phyloP scores from a whole-genome alignment of 768 basidiomycete species.

The Rhodotorula sphaerocarpa region DNA sequence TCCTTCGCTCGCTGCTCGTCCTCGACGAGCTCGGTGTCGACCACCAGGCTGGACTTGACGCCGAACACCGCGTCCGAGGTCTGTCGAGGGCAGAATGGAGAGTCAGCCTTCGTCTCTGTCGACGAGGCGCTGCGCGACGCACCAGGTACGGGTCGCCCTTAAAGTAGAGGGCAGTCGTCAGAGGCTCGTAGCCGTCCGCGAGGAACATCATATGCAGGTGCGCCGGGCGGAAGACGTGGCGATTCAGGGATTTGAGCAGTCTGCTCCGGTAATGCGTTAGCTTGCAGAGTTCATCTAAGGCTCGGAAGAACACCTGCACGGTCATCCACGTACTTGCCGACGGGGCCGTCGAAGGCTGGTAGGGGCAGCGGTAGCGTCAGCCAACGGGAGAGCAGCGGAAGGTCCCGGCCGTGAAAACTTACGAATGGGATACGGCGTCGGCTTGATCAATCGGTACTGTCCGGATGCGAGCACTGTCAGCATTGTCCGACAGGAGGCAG shows the following conservation, averaged over 20 bases:
- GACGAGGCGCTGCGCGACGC: background rate
- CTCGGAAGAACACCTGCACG: too few species aligned
- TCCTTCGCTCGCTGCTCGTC: slow-evolving; percentile 58
- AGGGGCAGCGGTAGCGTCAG: slow-evolving; percentile 8
- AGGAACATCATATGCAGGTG: slow-evolving; percentile 59
- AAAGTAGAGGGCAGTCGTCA: slow-evolving; percentile 67
- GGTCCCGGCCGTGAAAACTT: background rate
- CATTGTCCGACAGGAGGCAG: too few species aligned
- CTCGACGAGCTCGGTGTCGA: slow-evolving; percentile 54
- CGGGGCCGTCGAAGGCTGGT: slow-evolving; percentile 25
- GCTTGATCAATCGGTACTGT: slow-evolving; percentile 34
- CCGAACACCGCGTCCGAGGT: slow-evolving; percentile 64
- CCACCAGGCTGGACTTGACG: slow-evolving; percentile 66
- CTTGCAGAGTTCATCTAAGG: too few species aligned
- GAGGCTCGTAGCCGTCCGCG: slow-evolving; percentile 63
- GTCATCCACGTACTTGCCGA: too few species aligned
- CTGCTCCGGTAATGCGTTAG: too few species aligned
- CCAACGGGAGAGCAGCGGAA: background rate
- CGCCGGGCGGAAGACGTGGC: slow-evolving; percentile 70
- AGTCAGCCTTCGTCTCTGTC: background rate
- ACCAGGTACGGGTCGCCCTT: slow-evolving; percentile 58
- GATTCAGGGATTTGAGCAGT: slow-evolving; percentile 50
- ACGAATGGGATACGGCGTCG: slow-evolving; percentile 36
- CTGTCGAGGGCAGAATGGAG: background rate
- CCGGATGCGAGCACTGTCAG: too few species aligned